Evolutionary conservation across 2,329 filamentous ascomycete genomes (phyloP).

Genomic region (Epicoccum sorghinum): DNA sequence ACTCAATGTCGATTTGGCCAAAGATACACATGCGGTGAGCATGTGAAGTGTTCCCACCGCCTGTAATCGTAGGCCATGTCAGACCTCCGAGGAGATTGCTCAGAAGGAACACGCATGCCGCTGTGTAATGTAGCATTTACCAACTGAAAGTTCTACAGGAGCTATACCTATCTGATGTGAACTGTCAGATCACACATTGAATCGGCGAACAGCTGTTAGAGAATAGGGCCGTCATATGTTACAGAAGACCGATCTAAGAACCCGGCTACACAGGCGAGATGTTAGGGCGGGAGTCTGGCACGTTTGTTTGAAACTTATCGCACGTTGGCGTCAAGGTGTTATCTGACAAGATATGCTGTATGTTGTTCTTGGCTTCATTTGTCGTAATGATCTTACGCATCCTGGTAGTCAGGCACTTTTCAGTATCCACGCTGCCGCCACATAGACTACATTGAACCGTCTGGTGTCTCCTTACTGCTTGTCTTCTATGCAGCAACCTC

Average conservation of each 20-base stretch:
- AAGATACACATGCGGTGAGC: background rate
- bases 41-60: constrained; percentile 1
- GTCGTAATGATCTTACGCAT: background rate
- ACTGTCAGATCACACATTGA: no score
- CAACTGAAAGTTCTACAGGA: background rate
- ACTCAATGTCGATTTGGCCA: background rate
- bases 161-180: no score
- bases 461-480: background rate
- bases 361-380: background rate
- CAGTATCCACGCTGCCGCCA: background rate
- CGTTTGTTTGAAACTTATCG: background rate
- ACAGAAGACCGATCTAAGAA: background rate
- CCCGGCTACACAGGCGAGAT: constrained; percentile 9
- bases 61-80: no score
- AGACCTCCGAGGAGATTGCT: no score
- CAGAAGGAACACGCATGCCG: background rate
- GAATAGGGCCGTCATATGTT: background rate
- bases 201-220: background rate
- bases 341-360: background rate
- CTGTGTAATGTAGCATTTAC: background rate
- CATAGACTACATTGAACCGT: no score
- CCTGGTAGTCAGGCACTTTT: background rate
- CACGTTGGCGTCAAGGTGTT: background rate
- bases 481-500: constrained; percentile 48
- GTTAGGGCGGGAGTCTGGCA: constrained; percentile 4